Percentiles rank a stretch among this genome's conserved stretches.
phyloP scores from a whole-genome alignment of 2,329 filamentous ascomycete species.

The Calonectria naviculata region DNA sequence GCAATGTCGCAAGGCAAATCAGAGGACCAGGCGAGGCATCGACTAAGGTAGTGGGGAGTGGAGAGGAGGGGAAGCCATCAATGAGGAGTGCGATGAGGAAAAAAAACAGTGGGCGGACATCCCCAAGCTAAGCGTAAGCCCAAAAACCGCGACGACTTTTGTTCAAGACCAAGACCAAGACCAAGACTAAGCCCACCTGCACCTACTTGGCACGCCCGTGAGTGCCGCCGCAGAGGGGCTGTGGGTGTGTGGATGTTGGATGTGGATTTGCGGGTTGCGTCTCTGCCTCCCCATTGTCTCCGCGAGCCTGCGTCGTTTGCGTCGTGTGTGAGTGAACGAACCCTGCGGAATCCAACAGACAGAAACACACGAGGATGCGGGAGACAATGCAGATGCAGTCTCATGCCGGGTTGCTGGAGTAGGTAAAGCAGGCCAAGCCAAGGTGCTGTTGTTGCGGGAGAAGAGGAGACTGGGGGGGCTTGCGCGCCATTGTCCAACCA shows the following conservation, averaged over 20 bases:
- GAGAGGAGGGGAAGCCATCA: constrained; percentile 15
- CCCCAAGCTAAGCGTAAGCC: constrained; percentile 13
- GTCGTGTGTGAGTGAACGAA: constrained; percentile 22
- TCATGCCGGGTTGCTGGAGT: constrained; percentile 32
- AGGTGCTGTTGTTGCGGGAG: constrained; percentile 26
- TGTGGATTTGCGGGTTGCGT: constrained; percentile 8
- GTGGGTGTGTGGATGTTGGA: constrained; percentile 12
- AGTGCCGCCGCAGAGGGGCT: constrained; percentile 10
- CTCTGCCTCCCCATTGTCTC: constrained; percentile 10
- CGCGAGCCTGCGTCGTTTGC: constrained; percentile 8
- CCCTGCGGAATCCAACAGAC: constrained; percentile 33
- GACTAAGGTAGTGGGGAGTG: constrained; percentile 21
- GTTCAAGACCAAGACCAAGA: constrained; percentile 12
- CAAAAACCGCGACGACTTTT: constrained; percentile 17
- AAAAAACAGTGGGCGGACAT: constrained; percentile 21
- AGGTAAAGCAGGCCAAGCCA: constrained; percentile 7
- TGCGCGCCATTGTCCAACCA: constrained; percentile 42
- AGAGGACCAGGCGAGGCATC: constrained; percentile 22
- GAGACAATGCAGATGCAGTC: constrained; percentile 29
- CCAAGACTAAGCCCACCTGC: constrained; percentile 11
- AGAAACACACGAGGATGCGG: constrained; percentile 28
- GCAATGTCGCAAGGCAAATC: constrained; percentile 25
- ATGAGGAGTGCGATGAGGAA: constrained; percentile 12
- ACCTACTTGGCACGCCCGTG: constrained; percentile 14
- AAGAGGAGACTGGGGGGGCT: constrained; percentile 33